Evolutionary conservation across 176 grass and related monocot genomes (phyloP).

Genomic region (Musa troglodytarum): DNA sequence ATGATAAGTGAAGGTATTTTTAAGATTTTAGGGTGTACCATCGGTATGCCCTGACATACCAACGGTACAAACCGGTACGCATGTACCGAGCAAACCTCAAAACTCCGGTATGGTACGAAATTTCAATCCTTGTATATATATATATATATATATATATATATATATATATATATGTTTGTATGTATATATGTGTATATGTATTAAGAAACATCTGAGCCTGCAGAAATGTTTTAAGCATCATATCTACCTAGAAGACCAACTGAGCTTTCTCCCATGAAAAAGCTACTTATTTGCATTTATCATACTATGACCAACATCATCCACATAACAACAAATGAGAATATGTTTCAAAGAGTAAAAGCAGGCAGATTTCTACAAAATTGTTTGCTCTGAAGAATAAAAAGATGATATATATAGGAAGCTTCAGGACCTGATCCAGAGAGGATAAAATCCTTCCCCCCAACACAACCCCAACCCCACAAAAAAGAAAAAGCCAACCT

Average conservation of each 20-base stretch:
- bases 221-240: background rate
- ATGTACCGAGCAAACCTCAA: too few relatives aligned
- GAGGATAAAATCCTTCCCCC: too few relatives aligned
- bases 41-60: too few relatives aligned
- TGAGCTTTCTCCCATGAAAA: background rate
- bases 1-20: too few relatives aligned
- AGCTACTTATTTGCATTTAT: background rate
- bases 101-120: too few relatives aligned
- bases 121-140: too few relatives aligned
- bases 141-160: too few relatives aligned
- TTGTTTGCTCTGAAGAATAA: background rate
- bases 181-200: background rate
- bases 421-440: background rate
- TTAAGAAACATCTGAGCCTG: background rate
- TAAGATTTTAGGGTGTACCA: too few relatives aligned
- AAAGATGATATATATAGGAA: background rate
- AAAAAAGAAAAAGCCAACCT: background rate
- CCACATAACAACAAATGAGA: background rate
- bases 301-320: background rate
- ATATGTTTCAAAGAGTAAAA: background rate
- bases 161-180: too few relatives aligned
- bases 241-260: background rate
- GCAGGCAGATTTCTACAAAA: background rate
- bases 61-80: too few relatives aligned
- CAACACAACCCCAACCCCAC: background rate